Percentiles rank a stretch among this genome's conserved stretches.
phyloP scores from a whole-genome alignment of 2,329 filamentous ascomycete genomes.

The Cryphonectria carpinicola region DNA sequence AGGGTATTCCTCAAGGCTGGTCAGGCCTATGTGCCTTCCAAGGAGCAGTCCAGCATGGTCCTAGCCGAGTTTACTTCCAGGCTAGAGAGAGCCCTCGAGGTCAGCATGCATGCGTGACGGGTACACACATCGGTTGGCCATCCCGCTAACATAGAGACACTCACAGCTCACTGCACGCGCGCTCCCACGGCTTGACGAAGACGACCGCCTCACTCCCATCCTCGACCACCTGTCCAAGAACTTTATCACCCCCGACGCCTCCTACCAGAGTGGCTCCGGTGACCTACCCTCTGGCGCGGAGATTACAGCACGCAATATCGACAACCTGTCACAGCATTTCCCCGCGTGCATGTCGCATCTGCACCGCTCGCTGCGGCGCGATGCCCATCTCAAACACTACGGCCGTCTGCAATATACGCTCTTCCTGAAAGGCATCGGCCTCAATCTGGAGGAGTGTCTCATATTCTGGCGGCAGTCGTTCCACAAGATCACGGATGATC shows the following conservation, averaged over 20 bases:
- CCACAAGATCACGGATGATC: constrained; percentile 85
- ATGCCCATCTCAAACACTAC: constrained; percentile 90
- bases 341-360: constrained; percentile 94
- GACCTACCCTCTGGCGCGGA: constrained; percentile 67
- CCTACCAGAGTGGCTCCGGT: constrained; percentile 70
- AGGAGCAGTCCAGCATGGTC: constrained; percentile 88
- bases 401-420: constrained; percentile 93
- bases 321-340: constrained; percentile 79
- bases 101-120: constrained; percentile 42
- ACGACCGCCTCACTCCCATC: constrained; percentile 78
- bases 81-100: constrained; percentile 82
- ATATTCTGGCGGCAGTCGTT: constrained; percentile 90
- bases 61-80: constrained; percentile 81
- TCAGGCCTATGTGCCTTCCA: constrained; percentile 87
- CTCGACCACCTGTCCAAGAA: constrained; percentile 86
- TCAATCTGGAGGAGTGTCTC: constrained; percentile 89
- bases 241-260: constrained; percentile 88
- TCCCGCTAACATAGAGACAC: constrained; percentile 17
- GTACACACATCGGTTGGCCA: constrained; percentile 22
- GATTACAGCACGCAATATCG: constrained; percentile 79
- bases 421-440: constrained; percentile 93
- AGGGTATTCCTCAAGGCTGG: constrained; percentile 77
- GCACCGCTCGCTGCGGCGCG: constrained; percentile 82
- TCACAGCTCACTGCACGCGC: constrained; percentile 82
- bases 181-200: constrained; percentile 90